A percentile compares a stretch with the other conserved stretches of the same genome.
phyloP scores from a whole-genome alignment of 352 stramenopile genomes.

The Pseudoperonospora humuli region DNA sequence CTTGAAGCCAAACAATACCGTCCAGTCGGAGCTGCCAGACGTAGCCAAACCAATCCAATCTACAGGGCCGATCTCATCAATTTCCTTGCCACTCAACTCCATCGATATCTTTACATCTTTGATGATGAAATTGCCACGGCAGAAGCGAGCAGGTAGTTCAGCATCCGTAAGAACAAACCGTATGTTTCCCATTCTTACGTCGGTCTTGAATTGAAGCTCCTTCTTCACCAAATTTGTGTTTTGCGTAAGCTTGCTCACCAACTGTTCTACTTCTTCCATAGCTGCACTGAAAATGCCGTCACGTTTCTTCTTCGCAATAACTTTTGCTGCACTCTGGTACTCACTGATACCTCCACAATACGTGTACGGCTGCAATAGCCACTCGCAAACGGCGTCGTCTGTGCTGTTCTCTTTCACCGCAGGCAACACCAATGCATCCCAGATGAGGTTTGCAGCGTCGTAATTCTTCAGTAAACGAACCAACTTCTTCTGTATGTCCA shows the following conservation, averaged over 20 bases:
- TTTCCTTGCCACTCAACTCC: conserved; percentile 39
- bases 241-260: conserved; percentile 41
- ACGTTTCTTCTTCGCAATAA: conserved; percentile 60
- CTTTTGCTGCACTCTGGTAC: conserved; percentile 53
- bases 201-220: conserved; percentile 41
- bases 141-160: conserved; percentile 42
- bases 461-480: conserved; percentile 66
- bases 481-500: conserved; percentile 69
- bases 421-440: conserved; percentile 47
- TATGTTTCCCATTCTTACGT: conserved; percentile 59
- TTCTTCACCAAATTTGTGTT: conserved; percentile 41
- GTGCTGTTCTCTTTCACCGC: conserved; percentile 29
- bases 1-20: conserved; percentile 51
- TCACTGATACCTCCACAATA: conserved; percentile 63
- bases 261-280: conserved; percentile 40
- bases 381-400: conserved; percentile 37
- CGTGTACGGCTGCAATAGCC: conserved; percentile 52
- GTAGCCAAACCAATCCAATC: conserved; percentile 49
- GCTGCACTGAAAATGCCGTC: conserved; percentile 57
- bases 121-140: conserved; percentile 58
- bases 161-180: conserved; percentile 53
- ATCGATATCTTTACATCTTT: conserved; percentile 54
- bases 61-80: conserved; percentile 41
- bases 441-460: conserved; percentile 52
- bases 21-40: conserved; percentile 53